Conservation (phyloP, 176 grass and related monocot genomes). For the Bromus sterilis region DNA sequence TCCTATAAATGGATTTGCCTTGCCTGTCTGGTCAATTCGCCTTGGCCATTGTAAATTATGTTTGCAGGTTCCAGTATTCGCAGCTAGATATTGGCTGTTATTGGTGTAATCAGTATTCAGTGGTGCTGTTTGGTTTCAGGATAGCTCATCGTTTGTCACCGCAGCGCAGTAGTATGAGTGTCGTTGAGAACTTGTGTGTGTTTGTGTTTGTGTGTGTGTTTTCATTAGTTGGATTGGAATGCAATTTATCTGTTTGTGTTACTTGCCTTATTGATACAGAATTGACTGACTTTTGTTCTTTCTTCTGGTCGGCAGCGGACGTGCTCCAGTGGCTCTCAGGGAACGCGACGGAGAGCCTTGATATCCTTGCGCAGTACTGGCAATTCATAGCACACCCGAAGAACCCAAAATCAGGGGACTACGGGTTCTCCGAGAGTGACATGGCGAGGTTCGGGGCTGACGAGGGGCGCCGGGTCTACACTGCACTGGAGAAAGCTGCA, state of each 20-base stretch:
- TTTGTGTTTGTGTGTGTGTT: too few species aligned
- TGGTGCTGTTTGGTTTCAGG: too few species aligned
- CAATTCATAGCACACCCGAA: conserved; percentile 55
- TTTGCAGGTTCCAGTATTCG: too few species aligned
- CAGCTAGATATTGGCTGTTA: too few species aligned
- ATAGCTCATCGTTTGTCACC: too few species aligned
- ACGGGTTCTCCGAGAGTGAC: conserved; percentile 61
- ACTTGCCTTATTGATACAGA: neutral
- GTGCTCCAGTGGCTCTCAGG: conserved; percentile 84
- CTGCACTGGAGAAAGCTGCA: conserved; percentile 57
- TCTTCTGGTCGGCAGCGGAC: conserved; percentile 31
- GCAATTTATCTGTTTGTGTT: neutral
- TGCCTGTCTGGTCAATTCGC: neutral
- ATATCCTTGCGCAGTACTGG: conserved; percentile 86
- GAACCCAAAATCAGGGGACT: conserved; percentile 72
- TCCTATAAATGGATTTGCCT: neutral
- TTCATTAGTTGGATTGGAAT: neutral
- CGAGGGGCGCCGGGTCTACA: conserved; percentile 54
- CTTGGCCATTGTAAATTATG: too few species aligned
- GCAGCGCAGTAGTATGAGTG: too few species aligned
- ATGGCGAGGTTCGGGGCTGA: conserved; percentile 73
- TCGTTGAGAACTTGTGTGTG: too few species aligned
- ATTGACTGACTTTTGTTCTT: neutral
- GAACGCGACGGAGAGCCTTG: conserved; percentile 65
- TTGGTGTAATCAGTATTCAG: accelerated